Percentiles rank a stretch among this genome's conserved stretches.
Evolutionary conservation across 352 stramenopile genomes (phyloP).

Genomic region (Aphanomyces invadans): DNA sequence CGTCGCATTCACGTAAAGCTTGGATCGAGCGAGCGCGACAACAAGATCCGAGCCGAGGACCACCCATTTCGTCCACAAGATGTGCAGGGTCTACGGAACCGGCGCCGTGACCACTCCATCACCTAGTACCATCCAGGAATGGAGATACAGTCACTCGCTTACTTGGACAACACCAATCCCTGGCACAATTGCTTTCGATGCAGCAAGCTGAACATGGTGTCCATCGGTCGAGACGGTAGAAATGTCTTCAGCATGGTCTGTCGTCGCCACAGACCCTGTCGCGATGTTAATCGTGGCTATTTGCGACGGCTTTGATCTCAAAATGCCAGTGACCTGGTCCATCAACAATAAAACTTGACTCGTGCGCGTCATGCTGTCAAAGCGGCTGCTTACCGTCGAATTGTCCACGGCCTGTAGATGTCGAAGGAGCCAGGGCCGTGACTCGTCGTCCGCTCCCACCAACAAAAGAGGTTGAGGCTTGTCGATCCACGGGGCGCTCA

Average conservation of each 20-base stretch:
- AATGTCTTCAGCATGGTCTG: neutral
- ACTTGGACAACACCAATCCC: neutral
- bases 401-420: neutral
- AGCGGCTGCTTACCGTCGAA: neutral
- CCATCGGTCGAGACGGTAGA: neutral
- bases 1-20: conserved; percentile 44
- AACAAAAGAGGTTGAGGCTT: too few relatives aligned
- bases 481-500: too few relatives aligned
- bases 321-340: neutral
- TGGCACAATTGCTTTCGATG: neutral
- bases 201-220: neutral
- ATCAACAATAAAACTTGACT: neutral
- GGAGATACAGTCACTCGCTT: too few relatives aligned
- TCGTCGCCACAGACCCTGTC: neutral
- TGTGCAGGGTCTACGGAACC: too few relatives aligned
- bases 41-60: neutral
- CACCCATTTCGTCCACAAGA: conserved; percentile 8
- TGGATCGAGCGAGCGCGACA: conserved; percentile 26
- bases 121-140: too few relatives aligned
- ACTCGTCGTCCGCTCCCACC: neutral
- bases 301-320: neutral
- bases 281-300: neutral
- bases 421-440: neutral
- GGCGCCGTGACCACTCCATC: too few relatives aligned
- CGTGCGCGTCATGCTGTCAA: too few relatives aligned